Evolutionary conservation across 73 alveolate species (phyloP).

Genomic region (Paramecium sonneborni): DNA sequence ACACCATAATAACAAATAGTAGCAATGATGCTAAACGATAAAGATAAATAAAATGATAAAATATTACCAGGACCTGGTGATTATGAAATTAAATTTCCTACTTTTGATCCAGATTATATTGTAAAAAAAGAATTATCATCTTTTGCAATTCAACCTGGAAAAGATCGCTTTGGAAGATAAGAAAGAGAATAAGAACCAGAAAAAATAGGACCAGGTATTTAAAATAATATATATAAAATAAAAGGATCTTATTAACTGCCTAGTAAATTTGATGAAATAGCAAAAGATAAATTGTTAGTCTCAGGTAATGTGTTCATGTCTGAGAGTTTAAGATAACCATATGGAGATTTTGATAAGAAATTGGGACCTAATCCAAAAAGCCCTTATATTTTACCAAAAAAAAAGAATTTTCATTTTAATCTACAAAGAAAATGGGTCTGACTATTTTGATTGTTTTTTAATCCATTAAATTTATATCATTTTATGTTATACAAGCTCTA

Average conservation of each 20-base stretch:
- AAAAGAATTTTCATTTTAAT: constrained; percentile 58
- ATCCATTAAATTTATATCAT: not conserved
- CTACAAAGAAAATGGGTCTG: constrained; percentile 61
- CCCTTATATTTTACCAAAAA: constrained; percentile 60
- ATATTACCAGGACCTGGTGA: constrained; percentile 59
- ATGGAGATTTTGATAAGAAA: constrained; percentile 59
- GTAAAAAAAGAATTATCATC: constrained; percentile 37
- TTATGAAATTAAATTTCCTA: constrained; percentile 60
- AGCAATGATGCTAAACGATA: constrained; percentile 1
- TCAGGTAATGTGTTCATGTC: constrained; percentile 55
- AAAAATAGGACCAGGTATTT: constrained; percentile 55
- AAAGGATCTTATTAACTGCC: constrained; percentile 17
- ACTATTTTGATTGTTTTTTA: not conserved
- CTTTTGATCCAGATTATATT: constrained; percentile 56
- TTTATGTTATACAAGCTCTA: too few species aligned
- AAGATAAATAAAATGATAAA: constrained; percentile 22
- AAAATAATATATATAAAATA: not conserved
- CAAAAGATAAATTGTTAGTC: constrained; percentile 36
- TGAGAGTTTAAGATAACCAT: constrained; percentile 58
- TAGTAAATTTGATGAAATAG: constrained; percentile 53
- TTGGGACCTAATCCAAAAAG: constrained; percentile 56
- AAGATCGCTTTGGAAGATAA: constrained; percentile 56
- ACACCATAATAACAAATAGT: constrained; percentile 40
- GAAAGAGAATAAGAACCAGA: not conserved
- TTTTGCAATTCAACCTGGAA: constrained; percentile 34